Conservation (phyloP, 352 stramenopile genomes). For the Blastocystis sp. region DNA sequence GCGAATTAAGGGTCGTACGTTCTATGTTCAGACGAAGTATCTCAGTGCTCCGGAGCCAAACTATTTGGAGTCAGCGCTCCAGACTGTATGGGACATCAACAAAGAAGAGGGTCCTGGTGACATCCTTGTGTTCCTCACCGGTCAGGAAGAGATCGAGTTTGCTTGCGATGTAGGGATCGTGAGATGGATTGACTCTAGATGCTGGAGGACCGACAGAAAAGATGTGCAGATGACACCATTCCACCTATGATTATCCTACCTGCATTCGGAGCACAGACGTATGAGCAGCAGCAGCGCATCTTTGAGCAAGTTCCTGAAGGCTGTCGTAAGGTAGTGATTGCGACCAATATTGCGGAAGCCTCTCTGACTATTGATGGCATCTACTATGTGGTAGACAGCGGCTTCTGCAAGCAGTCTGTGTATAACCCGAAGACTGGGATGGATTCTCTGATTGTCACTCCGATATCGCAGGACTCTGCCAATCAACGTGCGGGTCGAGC, state of each 20-base stretch:
- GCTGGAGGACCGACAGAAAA: slow-evolving; percentile 7
- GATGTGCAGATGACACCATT: slow-evolving; percentile 68
- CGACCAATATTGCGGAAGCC: slow-evolving; percentile 99
- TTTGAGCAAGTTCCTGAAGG: slow-evolving; percentile 88
- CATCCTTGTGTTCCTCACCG: slow-evolving; percentile 96
- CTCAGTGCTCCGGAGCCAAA: slow-evolving; percentile 94
- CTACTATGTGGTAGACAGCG: slow-evolving; percentile 83
- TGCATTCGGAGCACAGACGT: slow-evolving; percentile 91
- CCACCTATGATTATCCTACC: slow-evolving; percentile 95
- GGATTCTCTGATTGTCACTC: slow-evolving; percentile 95
- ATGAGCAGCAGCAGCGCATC: slow-evolving; percentile 96
- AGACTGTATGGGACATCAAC: slow-evolving; percentile 99
- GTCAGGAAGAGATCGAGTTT: slow-evolving; percentile 70
- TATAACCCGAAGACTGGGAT: slow-evolving; percentile 98
- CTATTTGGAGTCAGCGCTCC: slow-evolving; percentile 91
- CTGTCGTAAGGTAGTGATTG: slow-evolving; percentile 92
- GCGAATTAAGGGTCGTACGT: slow-evolving; percentile 93
- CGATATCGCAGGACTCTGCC: slow-evolving; percentile 94
- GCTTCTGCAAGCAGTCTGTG: slow-evolving; percentile 88
- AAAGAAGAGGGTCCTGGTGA: slow-evolving; percentile 91
- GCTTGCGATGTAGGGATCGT: slow-evolving; percentile 43
- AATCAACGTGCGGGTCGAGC: slow-evolving; percentile 89
- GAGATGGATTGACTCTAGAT: background rate
- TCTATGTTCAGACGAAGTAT: slow-evolving; percentile 93
- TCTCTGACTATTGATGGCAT: slow-evolving; percentile 98